phyloP scores from a whole-genome alignment of 2,329 filamentous ascomycete genomes.

The Fusarium sp. region DNA sequence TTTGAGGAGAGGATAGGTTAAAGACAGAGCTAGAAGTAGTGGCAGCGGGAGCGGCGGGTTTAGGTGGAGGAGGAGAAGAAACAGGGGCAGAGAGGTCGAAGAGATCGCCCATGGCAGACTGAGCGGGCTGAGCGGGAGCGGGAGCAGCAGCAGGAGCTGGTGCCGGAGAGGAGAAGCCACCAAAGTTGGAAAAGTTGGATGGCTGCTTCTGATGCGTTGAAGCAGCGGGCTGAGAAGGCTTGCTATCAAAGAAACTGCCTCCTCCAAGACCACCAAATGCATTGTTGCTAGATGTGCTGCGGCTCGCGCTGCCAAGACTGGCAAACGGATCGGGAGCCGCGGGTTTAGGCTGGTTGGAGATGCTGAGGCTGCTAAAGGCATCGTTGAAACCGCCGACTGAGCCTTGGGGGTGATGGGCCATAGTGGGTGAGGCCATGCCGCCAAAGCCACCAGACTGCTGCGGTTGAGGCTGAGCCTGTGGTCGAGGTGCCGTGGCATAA shows the following conservation, averaged over 20 bases:
- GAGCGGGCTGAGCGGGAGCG: constrained; percentile 56
- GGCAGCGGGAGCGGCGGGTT: constrained; percentile 56
- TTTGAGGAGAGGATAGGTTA: constrained; percentile 75
- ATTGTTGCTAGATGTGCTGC: constrained; percentile 51
- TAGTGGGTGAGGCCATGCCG: constrained; percentile 71
- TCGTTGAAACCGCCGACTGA: constrained; percentile 78
- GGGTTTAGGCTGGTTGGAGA: constrained; percentile 60
- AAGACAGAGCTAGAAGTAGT: constrained; percentile 74
- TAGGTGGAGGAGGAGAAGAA: constrained; percentile 57
- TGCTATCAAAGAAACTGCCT: constrained; percentile 85
- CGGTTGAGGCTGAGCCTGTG: constrained; percentile 68
- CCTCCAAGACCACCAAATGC: constrained; percentile 71
- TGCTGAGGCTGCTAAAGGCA: constrained; percentile 70
- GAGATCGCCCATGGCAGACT: constrained; percentile 77
- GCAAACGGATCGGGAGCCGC: constrained; percentile 69
- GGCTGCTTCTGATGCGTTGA: constrained; percentile 63
- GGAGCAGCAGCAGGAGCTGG: constrained; percentile 47
- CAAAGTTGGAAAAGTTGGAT: constrained; percentile 73
- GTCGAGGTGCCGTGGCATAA: constrained; percentile 86
- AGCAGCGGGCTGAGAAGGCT: constrained; percentile 70
- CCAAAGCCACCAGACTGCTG: constrained; percentile 74
- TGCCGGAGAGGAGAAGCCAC: constrained; percentile 66
- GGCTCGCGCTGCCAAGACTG: constrained; percentile 58
- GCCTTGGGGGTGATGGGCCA: constrained; percentile 62
- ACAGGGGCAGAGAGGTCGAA: constrained; percentile 78